A percentile compares a stretch with the other conserved stretches of the same genome.
phyloP scores from a whole-genome alignment of 768 basidiomycete genomes.

The Mycena haematopus region DNA sequence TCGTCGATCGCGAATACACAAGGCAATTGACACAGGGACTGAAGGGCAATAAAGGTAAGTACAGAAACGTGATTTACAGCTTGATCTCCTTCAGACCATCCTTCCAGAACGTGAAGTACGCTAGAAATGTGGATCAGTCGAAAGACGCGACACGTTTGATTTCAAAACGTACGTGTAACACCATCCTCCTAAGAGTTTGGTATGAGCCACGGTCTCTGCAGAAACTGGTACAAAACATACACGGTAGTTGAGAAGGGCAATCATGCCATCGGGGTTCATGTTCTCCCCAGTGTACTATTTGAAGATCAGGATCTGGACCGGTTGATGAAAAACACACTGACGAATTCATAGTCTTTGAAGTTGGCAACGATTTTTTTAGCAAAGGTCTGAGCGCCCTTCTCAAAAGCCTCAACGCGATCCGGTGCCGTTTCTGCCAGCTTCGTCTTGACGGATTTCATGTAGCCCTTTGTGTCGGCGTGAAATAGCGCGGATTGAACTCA shows the following conservation, averaged over 20 bases:
- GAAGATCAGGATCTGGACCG: neutral
- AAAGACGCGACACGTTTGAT: neutral
- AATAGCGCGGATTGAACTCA: slow-evolving; percentile 8
- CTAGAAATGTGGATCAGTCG: slow-evolving; percentile 44
- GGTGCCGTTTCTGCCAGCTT: slow-evolving; percentile 61
- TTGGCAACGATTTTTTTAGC: slow-evolving; percentile 90
- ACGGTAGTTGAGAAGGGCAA: slow-evolving; percentile 94
- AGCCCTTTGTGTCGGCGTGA: slow-evolving; percentile 55
- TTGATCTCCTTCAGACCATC: slow-evolving; percentile 88
- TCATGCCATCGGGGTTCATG: slow-evolving; percentile 92
- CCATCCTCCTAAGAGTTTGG: slow-evolving; percentile 66
- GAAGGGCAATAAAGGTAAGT: neutral
- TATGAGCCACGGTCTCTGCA: neutral
- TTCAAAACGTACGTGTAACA: slow-evolving; percentile 68
- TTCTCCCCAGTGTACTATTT: slow-evolving; percentile 70
- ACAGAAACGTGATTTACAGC: slow-evolving; percentile 47
- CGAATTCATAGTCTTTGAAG: slow-evolving; percentile 96
- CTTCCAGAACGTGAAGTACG: slow-evolving; percentile 96
- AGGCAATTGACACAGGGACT: too few relatives aligned
- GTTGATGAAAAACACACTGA: slow-evolving; percentile 43
- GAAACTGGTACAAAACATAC: slow-evolving; percentile 46
- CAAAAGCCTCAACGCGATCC: slow-evolving; percentile 74
- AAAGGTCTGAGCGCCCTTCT: slow-evolving; percentile 76
- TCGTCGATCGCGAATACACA: too few relatives aligned
- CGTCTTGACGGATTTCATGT: slow-evolving; percentile 92